These are phyloP conservation scores for Coemansia sp. DNA, from an alignment of 192 early-diverging fungal genomes.

Conservation along the genomic window DNA sequence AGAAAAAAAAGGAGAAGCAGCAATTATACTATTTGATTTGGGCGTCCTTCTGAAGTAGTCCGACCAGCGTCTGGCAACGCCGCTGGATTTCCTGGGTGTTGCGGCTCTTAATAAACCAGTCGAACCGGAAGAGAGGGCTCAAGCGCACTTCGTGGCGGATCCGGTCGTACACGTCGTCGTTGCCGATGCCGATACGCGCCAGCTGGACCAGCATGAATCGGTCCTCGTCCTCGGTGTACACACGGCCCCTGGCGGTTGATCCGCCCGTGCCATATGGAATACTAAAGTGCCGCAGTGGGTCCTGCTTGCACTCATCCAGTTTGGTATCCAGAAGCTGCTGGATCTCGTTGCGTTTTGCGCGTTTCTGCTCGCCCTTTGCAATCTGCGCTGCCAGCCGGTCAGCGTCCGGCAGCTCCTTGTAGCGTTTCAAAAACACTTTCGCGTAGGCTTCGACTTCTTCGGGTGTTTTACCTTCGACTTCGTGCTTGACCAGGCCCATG, in stretches of 20 bases:
- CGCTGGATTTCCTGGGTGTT: slow-evolving; percentile 79
- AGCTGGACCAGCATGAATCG: slow-evolving; percentile 89
- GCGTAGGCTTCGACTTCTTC: slow-evolving; percentile 82
- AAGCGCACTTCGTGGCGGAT: slow-evolving; percentile 82
- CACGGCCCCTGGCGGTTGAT: slow-evolving; percentile 73
- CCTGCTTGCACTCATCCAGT: slow-evolving; percentile 60
- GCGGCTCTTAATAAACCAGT: slow-evolving; percentile 97
- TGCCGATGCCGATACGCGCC: slow-evolving; percentile 82
- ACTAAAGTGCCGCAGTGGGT: slow-evolving; percentile 84
- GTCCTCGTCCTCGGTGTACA: slow-evolving; percentile 93
- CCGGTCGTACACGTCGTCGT: slow-evolving; percentile 90
- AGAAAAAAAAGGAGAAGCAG: too few species aligned
- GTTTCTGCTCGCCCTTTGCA: slow-evolving; percentile 80
- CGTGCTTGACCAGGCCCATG: slow-evolving; percentile 68
- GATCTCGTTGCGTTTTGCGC: slow-evolving; percentile 75
- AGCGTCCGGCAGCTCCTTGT: slow-evolving; percentile 84
- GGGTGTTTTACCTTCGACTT: slow-evolving; percentile 90
- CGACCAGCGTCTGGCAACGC: slow-evolving; percentile 79
- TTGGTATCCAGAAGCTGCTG: slow-evolving; percentile 77
- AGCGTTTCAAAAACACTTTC: slow-evolving; percentile 83
- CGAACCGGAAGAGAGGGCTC: slow-evolving; percentile 85
- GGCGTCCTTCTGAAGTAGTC: slow-evolving; percentile 46
- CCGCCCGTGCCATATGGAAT: slow-evolving; percentile 78
- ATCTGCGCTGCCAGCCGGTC: slow-evolving; percentile 84
- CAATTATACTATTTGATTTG: too few species aligned